Percentiles rank a stretch among this genome's conserved stretches.
These are phyloP conservation scores for Suillus ampliporus DNA, from an alignment of 768 basidiomycete species.

Conservation along the genomic window DNA sequence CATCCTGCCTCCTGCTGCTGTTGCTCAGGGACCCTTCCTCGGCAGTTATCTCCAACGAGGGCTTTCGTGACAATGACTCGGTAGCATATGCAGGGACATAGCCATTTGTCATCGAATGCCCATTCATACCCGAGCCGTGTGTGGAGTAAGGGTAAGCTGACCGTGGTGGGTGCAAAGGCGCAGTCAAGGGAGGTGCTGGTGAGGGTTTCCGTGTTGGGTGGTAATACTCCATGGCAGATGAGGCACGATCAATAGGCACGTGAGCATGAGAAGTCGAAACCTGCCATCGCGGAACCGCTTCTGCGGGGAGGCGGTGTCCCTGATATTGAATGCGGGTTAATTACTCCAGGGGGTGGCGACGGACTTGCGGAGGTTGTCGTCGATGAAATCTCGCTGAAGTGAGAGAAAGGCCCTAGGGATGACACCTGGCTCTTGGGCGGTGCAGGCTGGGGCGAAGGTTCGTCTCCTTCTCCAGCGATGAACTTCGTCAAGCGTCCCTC, in stretches of 20 bases:
- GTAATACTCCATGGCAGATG: constrained; percentile 79
- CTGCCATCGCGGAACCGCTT: constrained; percentile 75
- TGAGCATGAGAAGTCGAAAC: constrained; percentile 52
- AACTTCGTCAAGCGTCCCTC: constrained; percentile 93
- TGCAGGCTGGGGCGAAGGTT: constrained; percentile 42
- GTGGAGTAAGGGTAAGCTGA: constrained; percentile 32
- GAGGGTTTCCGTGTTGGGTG: constrained; percentile 56
- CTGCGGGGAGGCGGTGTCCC: constrained; percentile 54
- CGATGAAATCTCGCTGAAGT: constrained; percentile 92
- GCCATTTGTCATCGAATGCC: constrained; percentile 41
- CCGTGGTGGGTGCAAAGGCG: constrained; percentile 53
- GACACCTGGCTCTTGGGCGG: constrained; percentile 45
- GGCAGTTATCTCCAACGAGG: constrained; percentile 36
- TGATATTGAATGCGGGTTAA: constrained; percentile 42
- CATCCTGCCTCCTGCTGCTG: constrained; percentile 53
- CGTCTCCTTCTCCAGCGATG: constrained; percentile 89
- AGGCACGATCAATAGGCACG: constrained; percentile 67
- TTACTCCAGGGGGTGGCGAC: constrained; percentile 69
- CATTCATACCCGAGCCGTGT: constrained; percentile 30
- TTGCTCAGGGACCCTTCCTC: constrained; percentile 37
- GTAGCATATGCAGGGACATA: constrained; percentile 42
- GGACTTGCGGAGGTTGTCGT: constrained; percentile 74
- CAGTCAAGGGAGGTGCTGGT: constrained; percentile 59
- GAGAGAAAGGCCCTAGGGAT: constrained; percentile 84
- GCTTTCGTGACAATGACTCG: constrained; percentile 33